A percentile compares a stretch with the other conserved stretches of the same genome.
phyloP scores from a whole-genome alignment of 2,329 filamentous ascomycete species.

The Alternaria triticina region DNA sequence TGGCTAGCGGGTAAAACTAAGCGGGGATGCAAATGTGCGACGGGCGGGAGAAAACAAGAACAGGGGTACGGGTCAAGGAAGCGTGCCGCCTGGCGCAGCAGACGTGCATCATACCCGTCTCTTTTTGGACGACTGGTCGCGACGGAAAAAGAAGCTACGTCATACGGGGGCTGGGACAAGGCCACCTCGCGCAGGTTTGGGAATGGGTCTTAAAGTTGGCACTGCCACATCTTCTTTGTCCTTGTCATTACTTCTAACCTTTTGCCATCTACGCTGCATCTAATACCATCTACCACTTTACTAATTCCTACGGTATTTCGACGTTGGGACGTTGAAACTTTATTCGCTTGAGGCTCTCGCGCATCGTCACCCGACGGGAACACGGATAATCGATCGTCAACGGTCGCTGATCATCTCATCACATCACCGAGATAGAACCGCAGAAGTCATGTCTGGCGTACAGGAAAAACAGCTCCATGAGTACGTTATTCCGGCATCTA shows the following conservation, averaged over 20 bases:
- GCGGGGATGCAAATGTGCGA: neutral
- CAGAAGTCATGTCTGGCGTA: slow-evolving; percentile 28
- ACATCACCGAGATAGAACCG: neutral
- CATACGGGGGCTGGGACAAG: slow-evolving; percentile 9
- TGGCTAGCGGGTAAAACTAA: neutral
- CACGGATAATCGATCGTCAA: slow-evolving; percentile 5
- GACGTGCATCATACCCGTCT: neutral
- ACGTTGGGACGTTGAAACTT: neutral
- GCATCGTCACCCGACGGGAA: neutral
- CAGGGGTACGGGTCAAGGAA: neutral
- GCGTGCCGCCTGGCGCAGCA: neutral
- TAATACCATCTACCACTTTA: neutral
- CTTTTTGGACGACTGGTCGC: neutral
- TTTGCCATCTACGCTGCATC: neutral
- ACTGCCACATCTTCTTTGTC: slow-evolving; percentile 9
- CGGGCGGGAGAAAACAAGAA: neutral
- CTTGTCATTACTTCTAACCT: neutral
- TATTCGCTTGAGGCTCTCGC: neutral
- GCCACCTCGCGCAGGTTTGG: neutral
- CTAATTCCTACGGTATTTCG: neutral
- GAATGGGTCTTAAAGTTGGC: slow-evolving; percentile 8
- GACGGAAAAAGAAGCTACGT: slow-evolving; percentile 7
- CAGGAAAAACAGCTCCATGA: slow-evolving; percentile 46
- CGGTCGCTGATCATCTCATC: slow-evolving; percentile 1
- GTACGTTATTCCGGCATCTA: slow-evolving; percentile 20